Conservation (phyloP, 805 yeast species). For the Kodamaea hsintzibuensis region DNA sequence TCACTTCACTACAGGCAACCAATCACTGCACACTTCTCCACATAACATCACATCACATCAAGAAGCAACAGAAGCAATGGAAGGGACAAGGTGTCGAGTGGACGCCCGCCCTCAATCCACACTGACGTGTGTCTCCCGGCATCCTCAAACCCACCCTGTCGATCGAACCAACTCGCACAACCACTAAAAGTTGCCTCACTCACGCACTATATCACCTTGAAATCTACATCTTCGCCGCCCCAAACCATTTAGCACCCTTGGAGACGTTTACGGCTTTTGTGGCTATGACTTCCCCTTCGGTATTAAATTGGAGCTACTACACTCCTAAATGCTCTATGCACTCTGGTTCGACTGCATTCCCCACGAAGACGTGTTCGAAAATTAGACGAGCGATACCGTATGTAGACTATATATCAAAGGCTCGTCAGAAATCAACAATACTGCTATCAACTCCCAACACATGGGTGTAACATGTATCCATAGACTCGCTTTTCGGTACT, state of each 20-base stretch:
- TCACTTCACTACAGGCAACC: no score
- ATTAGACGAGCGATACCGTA: neutral
- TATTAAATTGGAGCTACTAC: neutral
- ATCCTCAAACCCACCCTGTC: neutral
- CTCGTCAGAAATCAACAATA: neutral
- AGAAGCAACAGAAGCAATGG: no score
- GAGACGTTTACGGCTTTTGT: conserved; percentile 1
- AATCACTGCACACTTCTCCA: no score
- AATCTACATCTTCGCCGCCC: conserved; percentile 1
- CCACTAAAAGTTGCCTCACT: neutral
- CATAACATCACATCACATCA: no score
- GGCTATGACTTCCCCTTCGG: conserved; percentile 1
- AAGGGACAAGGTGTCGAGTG: neutral
- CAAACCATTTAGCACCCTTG: conserved; percentile 4
- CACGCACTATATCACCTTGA: neutral
- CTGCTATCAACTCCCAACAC: neutral
- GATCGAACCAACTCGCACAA: neutral
- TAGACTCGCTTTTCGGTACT: neutral
- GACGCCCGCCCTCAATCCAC: neutral
- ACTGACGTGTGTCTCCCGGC: conserved; percentile 1
- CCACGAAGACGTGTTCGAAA: conserved; percentile 1
- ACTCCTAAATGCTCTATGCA: neutral
- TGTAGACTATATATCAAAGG: neutral
- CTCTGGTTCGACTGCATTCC: neutral
- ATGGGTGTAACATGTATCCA: neutral